Evolutionary conservation across 2,329 filamentous ascomycete genomes (phyloP).

Genomic region (Aquanectria penicillioides): DNA sequence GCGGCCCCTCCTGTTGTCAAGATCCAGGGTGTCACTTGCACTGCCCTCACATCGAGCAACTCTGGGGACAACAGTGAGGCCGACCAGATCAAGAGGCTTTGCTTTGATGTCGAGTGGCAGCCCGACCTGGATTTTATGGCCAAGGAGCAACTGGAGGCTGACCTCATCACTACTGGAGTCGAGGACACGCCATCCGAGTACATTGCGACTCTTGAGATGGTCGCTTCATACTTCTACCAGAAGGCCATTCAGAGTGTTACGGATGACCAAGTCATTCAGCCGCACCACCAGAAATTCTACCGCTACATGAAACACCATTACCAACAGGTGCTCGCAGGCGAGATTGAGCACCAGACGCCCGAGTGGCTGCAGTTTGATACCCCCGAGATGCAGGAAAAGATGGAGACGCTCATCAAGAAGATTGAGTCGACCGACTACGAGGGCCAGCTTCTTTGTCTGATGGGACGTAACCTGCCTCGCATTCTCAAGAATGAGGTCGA

Average conservation of each 20-base stretch:
- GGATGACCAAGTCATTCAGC: conserved; percentile 4
- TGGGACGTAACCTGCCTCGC: not conserved
- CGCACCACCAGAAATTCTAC: conserved; percentile 19
- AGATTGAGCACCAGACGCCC: not conserved
- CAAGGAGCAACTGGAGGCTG: not conserved
- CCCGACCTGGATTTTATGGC: conserved; percentile 9
- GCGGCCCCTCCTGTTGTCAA: not conserved
- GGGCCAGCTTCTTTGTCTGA: conserved; percentile 3
- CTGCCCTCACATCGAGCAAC: not conserved
- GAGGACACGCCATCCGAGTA: conserved; percentile 6
- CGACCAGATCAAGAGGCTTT: conserved; percentile 9
- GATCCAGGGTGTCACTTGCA: conserved; percentile 1
- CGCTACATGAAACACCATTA: conserved; percentile 15
- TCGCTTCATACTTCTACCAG: conserved; percentile 3
- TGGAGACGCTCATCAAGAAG: not conserved
- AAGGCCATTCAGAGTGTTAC: not conserved
- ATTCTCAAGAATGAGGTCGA: not conserved
- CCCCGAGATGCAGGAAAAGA: not conserved
- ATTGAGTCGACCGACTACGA: conserved; percentile 1
- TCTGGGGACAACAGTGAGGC: not conserved
- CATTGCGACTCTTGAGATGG: not conserved
- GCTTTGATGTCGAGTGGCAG: conserved; percentile 9
- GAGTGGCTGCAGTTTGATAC: conserved; percentile 5
- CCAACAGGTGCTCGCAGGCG: not conserved
- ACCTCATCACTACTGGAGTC: not conserved